Percentiles rank a stretch among this genome's conserved stretches.
These are phyloP conservation scores for Suhomyces chickasaworum DNA, from an alignment of 1,139 yeast species.

Conservation along the genomic window DNA sequence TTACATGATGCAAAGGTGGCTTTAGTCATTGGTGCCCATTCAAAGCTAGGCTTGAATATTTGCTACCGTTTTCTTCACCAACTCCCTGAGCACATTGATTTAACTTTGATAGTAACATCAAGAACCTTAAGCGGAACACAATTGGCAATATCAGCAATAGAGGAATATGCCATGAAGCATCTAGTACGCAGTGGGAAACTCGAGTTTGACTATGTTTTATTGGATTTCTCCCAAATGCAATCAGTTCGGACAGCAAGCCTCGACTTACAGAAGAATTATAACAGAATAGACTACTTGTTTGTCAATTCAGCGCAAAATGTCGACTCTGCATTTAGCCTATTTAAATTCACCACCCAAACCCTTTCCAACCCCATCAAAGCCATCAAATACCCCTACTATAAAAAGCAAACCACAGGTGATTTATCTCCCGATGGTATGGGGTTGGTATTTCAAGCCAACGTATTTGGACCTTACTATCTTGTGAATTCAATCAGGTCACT, in stretches of 20 bases:
- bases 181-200: conserved; percentile 47
- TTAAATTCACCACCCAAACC: conserved; percentile 69
- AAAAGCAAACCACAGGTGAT: conserved; percentile 76
- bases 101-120: conserved; percentile 88
- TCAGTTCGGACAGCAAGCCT: conserved; percentile 74
- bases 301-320: conserved; percentile 91
- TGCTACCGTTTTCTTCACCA: conserved; percentile 74
- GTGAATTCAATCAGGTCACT: conserved; percentile 61
- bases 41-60: conserved; percentile 82
- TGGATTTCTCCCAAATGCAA: conserved; percentile 88
- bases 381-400: conserved; percentile 82
- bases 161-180: conserved; percentile 48
- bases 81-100: conserved; percentile 49
- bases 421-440: conserved; percentile 77
- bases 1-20: conserved; percentile 34
- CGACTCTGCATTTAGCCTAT: conserved; percentile 84
- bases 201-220: conserved; percentile 82
- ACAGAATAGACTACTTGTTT: conserved; percentile 71
- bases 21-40: conserved; percentile 49
- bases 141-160: conserved; percentile 68
- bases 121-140: conserved; percentile 83
- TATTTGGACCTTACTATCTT: conserved; percentile 89
- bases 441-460: conserved; percentile 89
- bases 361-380: conserved; percentile 69
- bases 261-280: conserved; percentile 65